Conservation (phyloP, 441 rosid species). For the Gossypium gossypioides region DNA sequence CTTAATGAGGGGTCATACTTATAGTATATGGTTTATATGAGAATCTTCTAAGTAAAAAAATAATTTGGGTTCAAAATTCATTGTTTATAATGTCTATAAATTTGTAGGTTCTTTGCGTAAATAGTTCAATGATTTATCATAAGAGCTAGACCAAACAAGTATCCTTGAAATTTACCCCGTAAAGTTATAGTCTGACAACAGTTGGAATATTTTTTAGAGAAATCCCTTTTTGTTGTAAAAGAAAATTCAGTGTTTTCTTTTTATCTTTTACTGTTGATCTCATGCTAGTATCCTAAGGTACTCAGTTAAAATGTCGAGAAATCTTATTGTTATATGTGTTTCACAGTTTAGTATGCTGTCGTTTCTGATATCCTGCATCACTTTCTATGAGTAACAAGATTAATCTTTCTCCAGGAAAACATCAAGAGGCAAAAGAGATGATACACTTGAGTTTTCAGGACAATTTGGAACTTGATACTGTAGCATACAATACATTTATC, state of each 20-base stretch:
- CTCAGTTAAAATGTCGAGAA: background rate
- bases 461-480: slow-evolving; percentile 55
- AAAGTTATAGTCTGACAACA: background rate
- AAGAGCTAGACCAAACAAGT: background rate
- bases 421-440: slow-evolving; percentile 51
- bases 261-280: background rate
- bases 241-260: background rate
- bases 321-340: background rate
- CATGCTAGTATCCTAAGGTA: background rate
- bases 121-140: background rate
- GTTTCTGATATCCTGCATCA: background rate
- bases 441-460: slow-evolving; percentile 34
- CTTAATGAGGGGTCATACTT: background rate
- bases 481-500: slow-evolving; percentile 71
- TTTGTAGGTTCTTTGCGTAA: background rate
- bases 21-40: background rate
- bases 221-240: background rate
- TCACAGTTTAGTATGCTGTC: background rate
- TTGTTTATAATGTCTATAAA: background rate
- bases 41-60: background rate
- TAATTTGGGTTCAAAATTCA: background rate
- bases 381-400: slow-evolving; percentile 9
- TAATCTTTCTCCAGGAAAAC: slow-evolving; percentile 46
- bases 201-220: background rate
- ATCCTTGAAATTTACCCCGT: background rate